Percentiles rank a stretch among this genome's conserved stretches.
Evolutionary conservation across 2,329 filamentous ascomycete genomes (phyloP).

Genomic region (Fusarium chaquense): DNA sequence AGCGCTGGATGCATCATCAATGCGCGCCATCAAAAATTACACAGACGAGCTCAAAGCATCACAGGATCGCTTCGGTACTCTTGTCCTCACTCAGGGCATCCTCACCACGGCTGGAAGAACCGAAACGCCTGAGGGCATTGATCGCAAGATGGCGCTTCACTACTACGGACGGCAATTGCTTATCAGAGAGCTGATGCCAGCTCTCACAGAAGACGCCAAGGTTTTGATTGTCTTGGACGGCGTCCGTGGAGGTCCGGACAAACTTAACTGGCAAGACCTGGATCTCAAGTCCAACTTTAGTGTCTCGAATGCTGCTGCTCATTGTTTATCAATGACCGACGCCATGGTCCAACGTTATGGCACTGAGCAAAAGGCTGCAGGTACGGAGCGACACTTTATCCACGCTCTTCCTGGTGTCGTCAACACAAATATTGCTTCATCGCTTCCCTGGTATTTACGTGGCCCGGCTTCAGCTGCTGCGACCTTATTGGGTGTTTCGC

Average conservation of each 20-base stretch:
- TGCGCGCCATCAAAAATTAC: conserved; percentile 52
- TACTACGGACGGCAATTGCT: conserved; percentile 61
- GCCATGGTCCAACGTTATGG: conserved; percentile 54
- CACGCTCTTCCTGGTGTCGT: conserved; percentile 58
- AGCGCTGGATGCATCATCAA: conserved; percentile 51
- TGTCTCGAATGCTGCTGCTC: conserved; percentile 50
- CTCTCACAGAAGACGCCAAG: conserved; percentile 52
- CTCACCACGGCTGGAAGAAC: conserved; percentile 52
- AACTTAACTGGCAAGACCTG: conserved; percentile 56
- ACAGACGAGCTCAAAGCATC: conserved; percentile 45
- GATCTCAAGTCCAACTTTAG: conserved; percentile 54
- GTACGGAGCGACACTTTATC: conserved; percentile 50
- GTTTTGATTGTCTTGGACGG: conserved; percentile 56
- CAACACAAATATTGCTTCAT: conserved; percentile 47
- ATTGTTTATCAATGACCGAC: conserved; percentile 57
- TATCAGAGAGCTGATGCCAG: conserved; percentile 55
- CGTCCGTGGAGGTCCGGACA: conserved; percentile 47
- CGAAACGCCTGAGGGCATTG: conserved; percentile 59
- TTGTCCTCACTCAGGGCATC: conserved; percentile 56
- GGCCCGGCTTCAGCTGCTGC: not conserved
- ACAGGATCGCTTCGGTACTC: conserved; percentile 51
- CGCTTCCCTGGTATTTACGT: conserved; percentile 51
- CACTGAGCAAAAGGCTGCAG: conserved; percentile 34
- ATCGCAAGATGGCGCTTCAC: conserved; percentile 60
- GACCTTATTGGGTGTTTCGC: conserved; percentile 33